phyloP scores from a whole-genome alignment of 2,329 filamentous ascomycete species.

The Ascochyta viciae-villosae region DNA sequence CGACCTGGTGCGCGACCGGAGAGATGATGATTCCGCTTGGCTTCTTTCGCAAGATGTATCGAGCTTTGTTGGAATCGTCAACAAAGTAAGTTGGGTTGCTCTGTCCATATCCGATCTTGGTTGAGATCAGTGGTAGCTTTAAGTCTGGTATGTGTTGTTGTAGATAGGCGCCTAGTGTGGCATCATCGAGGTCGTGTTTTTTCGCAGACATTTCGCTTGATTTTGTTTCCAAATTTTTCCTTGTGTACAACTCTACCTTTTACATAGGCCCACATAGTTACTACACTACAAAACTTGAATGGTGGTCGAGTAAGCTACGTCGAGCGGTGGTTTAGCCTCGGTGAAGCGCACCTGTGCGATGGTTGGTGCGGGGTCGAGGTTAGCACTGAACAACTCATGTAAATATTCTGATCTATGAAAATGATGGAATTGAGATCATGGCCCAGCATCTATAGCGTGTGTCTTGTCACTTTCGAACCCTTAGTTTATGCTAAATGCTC shows the following conservation, averaged over 20 bases:
- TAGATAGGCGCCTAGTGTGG: slow-evolving; percentile 39
- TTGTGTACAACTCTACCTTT: neutral
- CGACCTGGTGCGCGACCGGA: slow-evolving; percentile 92
- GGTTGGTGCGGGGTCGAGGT: slow-evolving; percentile 18
- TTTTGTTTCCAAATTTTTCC: neutral
- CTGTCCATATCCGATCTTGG: slow-evolving; percentile 92
- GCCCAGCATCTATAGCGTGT: no score
- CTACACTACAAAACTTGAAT: neutral
- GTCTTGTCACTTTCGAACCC: neutral
- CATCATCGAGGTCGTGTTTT: slow-evolving; percentile 41
- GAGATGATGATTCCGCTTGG: slow-evolving; percentile 89
- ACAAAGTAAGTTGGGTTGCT: slow-evolving; percentile 96
- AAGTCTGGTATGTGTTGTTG: slow-evolving; percentile 34
- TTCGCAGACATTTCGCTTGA: slow-evolving; percentile 2
- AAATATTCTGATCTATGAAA: neutral
- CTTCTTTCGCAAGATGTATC: slow-evolving; percentile 94
- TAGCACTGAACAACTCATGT: neutral
- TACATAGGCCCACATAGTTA: neutral
- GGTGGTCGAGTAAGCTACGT: slow-evolving; percentile 18
- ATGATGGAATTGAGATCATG: neutral
- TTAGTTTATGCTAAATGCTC: neutral
- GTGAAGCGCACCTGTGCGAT: slow-evolving; percentile 5
- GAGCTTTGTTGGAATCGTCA: slow-evolving; percentile 67
- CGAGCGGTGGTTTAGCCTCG: slow-evolving; percentile 20
- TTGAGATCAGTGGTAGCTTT: slow-evolving; percentile 37